Percentiles rank a stretch among this genome's conserved stretches.
These are phyloP conservation scores for Primulina eburnea DNA, from an alignment of 257 asterid genomes.

Conservation along the genomic window DNA sequence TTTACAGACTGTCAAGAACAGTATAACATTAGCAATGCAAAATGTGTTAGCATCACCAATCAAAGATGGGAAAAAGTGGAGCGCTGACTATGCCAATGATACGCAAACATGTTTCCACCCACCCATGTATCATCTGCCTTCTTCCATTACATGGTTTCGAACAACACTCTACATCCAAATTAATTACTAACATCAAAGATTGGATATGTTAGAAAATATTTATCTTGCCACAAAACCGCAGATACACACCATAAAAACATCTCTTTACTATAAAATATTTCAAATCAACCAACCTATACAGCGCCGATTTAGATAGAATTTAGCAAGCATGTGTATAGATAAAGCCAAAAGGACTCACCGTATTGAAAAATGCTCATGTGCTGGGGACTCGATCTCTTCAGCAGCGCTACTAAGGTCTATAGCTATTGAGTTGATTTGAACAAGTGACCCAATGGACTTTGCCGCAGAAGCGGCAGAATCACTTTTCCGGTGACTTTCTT, in stretches of 20 bases:
- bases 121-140: background rate
- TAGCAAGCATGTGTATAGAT: background rate
- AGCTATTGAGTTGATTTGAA: constrained; percentile 49
- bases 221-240: background rate
- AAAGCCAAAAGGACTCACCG: constrained; percentile 47
- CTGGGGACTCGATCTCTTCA: constrained; percentile 35
- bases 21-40: background rate
- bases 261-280: background rate
- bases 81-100: background rate
- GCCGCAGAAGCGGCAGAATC: constrained; percentile 34
- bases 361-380: constrained; percentile 59
- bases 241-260: background rate
- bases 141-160: no score
- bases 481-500: constrained; percentile 27
- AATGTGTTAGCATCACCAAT: background rate
- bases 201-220: background rate
- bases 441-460: constrained; percentile 40
- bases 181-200: no score
- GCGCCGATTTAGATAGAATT: background rate
- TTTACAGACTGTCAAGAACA: background rate
- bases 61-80: background rate
- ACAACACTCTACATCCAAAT: background rate
- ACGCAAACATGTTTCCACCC: background rate
- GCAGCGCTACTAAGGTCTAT: constrained; percentile 46
- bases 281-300: constrained; percentile 3